Base-by-base conservation (phyloP, 1,284 basidiomycete species). In the Ganoderma leucocontextum region DNA sequence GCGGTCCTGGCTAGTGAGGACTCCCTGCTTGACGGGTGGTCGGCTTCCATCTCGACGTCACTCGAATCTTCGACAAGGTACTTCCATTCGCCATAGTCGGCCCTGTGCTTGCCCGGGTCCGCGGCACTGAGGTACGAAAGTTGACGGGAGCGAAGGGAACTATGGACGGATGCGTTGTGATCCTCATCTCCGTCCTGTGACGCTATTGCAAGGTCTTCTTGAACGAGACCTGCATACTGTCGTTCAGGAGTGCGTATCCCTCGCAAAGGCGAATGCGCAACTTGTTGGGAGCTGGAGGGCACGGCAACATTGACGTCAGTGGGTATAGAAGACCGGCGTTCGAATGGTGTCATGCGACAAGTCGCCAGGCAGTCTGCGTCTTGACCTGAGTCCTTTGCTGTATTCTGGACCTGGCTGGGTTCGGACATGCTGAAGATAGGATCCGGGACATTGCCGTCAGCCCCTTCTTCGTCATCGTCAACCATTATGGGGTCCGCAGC, bases 401-500 rank as follows among this genome's bases (percentile, higher is more conserved):
- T 39, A 4, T 39, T 41, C 35, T 15, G 38, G 22, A 25, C 17
- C 22, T 39, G 33, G 36, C 36, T n/a, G 35, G 8, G 19, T 36
- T 6, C 19, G 29, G 19, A 35, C 10, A 57, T 35, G 55, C 55
- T 4, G 38, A 15, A n/a, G 49, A 53, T 38, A 55, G 49, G 22
- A 41, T 41, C 13, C 25, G 5, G 12, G 7, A 33, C 39, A 42
- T 12, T 22, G 12, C 17, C 22, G 35, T 36, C 47, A 17, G 44
- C n/a, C 35, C 49, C 19, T 58, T 72, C 66, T 17, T 55, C 64
- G 44, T 64, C 63, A n/a, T 70, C 70, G 22, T 71, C 66, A 10
- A 74, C 70, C 44, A 74, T 47, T n/a, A 74, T 74, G 22, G 73
- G 71, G 35, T 72, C 69, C 6, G 64, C 63, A 1, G 69, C 63